Evolutionary conservation across 441 rosid genomes (phyloP), one percentile per base, ranked within the genome.

Genomic region (Pelargonium fulgidum): DNA sequence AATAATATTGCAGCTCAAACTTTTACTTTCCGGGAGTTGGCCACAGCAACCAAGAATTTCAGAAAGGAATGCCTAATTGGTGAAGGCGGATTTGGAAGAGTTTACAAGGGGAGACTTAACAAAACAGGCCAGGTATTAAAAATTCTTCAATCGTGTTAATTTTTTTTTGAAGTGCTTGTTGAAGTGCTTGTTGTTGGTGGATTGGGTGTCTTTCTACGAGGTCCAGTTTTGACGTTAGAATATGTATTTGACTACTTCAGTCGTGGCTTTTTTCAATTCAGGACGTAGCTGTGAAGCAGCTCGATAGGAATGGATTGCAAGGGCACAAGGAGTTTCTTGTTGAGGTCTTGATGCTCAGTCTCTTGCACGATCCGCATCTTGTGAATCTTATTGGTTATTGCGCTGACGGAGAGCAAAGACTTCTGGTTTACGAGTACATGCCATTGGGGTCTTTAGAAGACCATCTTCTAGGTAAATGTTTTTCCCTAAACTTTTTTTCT

Each of bases 351-450:
- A 70, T 65, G 26, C 72, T 92, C 64, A 85, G 93, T 67, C 80
- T 68, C 19, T 58, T 90, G 5, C 82, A 84, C 61, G 96, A 94
- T 77, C 84, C 78, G 0, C 87, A 90, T 79, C 83, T 93, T 42
- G 87, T 88, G 39, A 84, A 80, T 61, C 84, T 94, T 45, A 64
- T 94, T 2, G 97, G 99, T 1, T 92, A 85, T 54, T 92, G 99
- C 24, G 93, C 94, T 0, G 97, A 94, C 80, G 99, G 97, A 56
- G 99, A 94, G 71, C 99, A 94, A 70, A 91, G 96, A 78, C 89
- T 93, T 54, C 76, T 93, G 73, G 97, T 93, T 0, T 87, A 83
- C 74, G 96, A 91, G 26, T 88, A 72, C 72, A 67, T 91, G 69
- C 47, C 87, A n/a, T 62, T 70, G 39, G 39, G 39, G 39, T 33